These are phyloP conservation scores for Aspergillus texensis DNA, from an alignment of 2,329 filamentous ascomycete genomes.

Conservation along the genomic window DNA sequence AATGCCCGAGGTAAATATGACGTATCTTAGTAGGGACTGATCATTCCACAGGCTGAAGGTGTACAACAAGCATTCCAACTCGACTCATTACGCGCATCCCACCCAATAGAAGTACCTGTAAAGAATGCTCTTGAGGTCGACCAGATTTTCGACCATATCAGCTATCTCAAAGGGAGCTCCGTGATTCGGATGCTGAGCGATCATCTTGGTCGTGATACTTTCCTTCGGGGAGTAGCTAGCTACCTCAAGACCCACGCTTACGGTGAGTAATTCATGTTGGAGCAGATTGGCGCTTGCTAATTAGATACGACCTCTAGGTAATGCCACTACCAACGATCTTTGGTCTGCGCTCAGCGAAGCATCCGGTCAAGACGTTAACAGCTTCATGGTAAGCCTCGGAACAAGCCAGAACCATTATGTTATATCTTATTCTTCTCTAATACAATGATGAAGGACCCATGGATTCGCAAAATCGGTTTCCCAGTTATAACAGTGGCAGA, in stretches of 20 bases:
- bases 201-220: conserved; percentile 83
- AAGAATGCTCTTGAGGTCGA: conserved; percentile 93
- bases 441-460: conserved; percentile 60
- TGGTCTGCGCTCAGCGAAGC: conserved; percentile 87
- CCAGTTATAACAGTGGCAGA: conserved; percentile 86
- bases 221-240: conserved; percentile 84
- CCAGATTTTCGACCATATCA: conserved; percentile 97
- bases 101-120: conserved; percentile 95
- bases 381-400: conserved; percentile 67
- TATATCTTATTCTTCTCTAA: conserved; percentile 9
- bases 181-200: conserved; percentile 95
- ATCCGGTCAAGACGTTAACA: conserved; percentile 81
- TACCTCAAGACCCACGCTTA: conserved; percentile 90
- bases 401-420: neutral
- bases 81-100: conserved; percentile 86
- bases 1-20: conserved; percentile 56
- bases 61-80: conserved; percentile 90
- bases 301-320: conserved; percentile 41
- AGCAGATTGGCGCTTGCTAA: conserved; percentile 8
- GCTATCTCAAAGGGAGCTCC: conserved; percentile 94
- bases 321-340: conserved; percentile 88
- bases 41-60: conserved; percentile 70
- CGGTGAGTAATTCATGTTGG: conserved; percentile 49
- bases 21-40: conserved; percentile 39
- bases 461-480: conserved; percentile 95